phyloP scores from a whole-genome alignment of 1,284 basidiomycete genomes.

The Puccinia polysora region DNA sequence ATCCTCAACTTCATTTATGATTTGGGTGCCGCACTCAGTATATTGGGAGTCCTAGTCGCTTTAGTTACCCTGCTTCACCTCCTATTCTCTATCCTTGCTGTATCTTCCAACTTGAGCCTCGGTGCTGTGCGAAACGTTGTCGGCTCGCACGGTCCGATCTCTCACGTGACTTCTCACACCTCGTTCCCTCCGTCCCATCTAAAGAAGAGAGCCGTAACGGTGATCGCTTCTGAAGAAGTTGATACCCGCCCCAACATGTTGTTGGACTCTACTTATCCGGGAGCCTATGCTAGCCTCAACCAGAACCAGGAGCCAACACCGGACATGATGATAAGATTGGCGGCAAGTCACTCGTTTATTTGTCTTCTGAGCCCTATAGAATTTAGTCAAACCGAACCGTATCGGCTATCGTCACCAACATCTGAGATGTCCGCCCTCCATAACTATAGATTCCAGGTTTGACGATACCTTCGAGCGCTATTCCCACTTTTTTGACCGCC shows the following conservation, averaged over 20 bases:
- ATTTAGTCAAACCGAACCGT: no score
- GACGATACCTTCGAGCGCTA: conserved; percentile 23
- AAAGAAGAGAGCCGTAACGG: neutral
- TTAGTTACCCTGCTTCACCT: neutral
- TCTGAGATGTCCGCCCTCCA: no score
- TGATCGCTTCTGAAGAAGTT: neutral
- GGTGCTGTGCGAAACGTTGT: neutral
- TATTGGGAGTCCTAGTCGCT: conserved; percentile 9
- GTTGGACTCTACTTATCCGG: neutral
- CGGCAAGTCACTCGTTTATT: conserved; percentile 22
- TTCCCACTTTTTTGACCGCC: conserved; percentile 22
- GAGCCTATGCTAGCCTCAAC: neutral
- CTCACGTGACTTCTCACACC: neutral
- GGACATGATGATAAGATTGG: conserved; percentile 14
- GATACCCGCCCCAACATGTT: no score
- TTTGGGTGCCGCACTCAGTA: conserved; percentile 9
- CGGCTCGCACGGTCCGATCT: neutral
- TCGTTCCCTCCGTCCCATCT: neutral
- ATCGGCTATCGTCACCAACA: no score
- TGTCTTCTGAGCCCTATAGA: neutral
- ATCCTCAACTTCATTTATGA: conserved; percentile 6
- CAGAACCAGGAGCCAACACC: neutral
- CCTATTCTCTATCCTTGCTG: neutral
- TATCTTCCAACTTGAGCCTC: conserved; percentile 3
- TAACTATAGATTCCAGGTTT: conserved; percentile 42